Evolutionary conservation across 306 rosid genomes (phyloP).

Genomic region (Gastrolobium bilobum): DNA sequence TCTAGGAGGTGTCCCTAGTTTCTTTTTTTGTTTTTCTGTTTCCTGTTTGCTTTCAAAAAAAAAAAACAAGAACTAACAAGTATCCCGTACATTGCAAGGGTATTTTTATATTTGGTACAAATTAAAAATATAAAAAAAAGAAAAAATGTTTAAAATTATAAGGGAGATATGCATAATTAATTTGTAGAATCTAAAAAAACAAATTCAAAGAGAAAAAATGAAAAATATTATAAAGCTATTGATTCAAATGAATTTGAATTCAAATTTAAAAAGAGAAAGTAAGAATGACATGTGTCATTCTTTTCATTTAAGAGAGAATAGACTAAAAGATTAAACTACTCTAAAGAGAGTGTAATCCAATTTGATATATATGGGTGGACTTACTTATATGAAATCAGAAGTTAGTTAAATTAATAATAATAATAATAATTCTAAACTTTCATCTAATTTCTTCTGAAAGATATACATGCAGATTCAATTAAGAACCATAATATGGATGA

Average conservation of each 20-base stretch:
- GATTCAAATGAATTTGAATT: constrained; percentile 24
- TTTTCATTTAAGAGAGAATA: constrained; percentile 3
- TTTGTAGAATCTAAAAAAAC: neutral
- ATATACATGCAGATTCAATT: neutral
- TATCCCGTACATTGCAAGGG: constrained; percentile 9
- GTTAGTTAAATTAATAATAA: neutral
- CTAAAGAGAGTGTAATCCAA: constrained; percentile 17
- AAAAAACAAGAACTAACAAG: constrained; percentile 19
- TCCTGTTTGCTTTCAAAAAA: too few species aligned
- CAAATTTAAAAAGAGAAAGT: constrained; percentile 7
- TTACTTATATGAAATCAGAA: constrained; percentile 31
- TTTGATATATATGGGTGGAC: constrained; percentile 2
- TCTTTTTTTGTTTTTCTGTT: too few species aligned
- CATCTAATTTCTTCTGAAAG: constrained; percentile 43
- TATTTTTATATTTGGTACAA: constrained; percentile 12
- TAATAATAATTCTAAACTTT: constrained; percentile 9
- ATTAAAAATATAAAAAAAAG: constrained; percentile 4
- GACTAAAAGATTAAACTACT: constrained; percentile 16
- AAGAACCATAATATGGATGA: constrained; percentile 40
- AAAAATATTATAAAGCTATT: neutral
- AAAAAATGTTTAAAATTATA: constrained; percentile 20
- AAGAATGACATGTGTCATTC: constrained; percentile 18
- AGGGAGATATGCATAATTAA: constrained; percentile 22
- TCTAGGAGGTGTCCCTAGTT: too few species aligned
- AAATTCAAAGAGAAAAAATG: constrained; percentile 8